Conservation (phyloP, 495 filamentous ascomycete genomes). For the Mytilinidion resinicola region DNA sequence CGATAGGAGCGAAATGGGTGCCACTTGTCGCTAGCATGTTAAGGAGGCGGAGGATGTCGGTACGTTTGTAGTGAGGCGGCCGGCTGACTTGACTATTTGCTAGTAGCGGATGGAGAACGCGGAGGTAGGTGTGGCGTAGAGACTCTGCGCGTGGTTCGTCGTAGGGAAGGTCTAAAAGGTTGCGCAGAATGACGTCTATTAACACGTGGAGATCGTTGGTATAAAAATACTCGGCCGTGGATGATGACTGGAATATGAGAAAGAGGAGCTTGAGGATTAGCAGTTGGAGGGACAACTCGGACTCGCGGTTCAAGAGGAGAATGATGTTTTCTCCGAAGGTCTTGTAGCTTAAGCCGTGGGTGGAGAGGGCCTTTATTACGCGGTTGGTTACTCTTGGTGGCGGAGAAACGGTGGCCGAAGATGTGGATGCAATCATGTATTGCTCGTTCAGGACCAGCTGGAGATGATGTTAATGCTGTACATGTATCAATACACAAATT, state of each 20-base stretch:
- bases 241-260: constrained; percentile 82
- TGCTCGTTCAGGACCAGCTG: constrained; percentile 97
- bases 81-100: constrained; percentile 85
- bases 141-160: constrained; percentile 46
- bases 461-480: neutral
- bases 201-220: constrained; percentile 94
- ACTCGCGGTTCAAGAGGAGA: constrained; percentile 87
- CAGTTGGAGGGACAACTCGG: constrained; percentile 83
- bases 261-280: constrained; percentile 93
- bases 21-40: constrained; percentile 50
- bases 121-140: constrained; percentile 93
- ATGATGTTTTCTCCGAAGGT: constrained; percentile 99
- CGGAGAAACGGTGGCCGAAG: constrained; percentile 44
- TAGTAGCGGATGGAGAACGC: constrained; percentile 84
- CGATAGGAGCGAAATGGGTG: constrained; percentile 81
- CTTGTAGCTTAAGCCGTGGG: constrained; percentile 72
- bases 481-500: no score
- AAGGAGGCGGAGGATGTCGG: constrained; percentile 73
- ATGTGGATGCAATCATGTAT: constrained; percentile 78
- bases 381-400: constrained; percentile 59
- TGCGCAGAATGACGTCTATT: constrained; percentile 92
- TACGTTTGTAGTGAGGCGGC: constrained; percentile 77
- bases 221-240: constrained; percentile 96
- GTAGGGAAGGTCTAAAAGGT: constrained; percentile 84
- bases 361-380: constrained; percentile 80